A percentile compares a stretch with the other conserved stretches of the same genome.
phyloP scores from a whole-genome alignment of 768 basidiomycete genomes.

The Chalciporus piperatus region DNA sequence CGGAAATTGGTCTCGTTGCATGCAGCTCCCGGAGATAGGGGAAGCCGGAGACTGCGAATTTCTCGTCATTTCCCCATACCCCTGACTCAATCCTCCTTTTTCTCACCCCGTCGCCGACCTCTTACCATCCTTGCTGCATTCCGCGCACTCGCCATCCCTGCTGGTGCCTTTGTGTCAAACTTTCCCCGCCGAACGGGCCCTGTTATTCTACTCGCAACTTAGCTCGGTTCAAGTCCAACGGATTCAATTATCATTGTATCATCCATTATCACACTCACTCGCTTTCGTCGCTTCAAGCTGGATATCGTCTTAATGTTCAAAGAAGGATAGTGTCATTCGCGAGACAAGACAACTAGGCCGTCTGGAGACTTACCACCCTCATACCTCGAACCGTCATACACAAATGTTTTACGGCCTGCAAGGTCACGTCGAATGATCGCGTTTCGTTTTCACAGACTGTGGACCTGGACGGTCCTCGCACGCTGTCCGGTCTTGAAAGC shows the following conservation, averaged over 20 bases:
- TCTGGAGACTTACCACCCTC: neutral
- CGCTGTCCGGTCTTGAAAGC: no score
- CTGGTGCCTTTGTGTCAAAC: constrained; percentile 4
- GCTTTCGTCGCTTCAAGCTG: neutral
- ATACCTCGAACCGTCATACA: neutral
- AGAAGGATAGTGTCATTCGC: neutral
- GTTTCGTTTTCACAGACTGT: neutral
- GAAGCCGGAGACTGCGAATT: constrained; percentile 10
- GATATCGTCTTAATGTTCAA: neutral
- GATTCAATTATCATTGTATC: constrained; percentile 4
- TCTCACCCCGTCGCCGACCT: constrained; percentile 5
- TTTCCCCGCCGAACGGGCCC: neutral
- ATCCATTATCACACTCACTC: constrained; percentile 3
- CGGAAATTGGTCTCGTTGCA: constrained; percentile 2
- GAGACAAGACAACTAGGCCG: neutral
- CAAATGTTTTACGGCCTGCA: neutral
- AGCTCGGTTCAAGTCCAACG: constrained; percentile 1
- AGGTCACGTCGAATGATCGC: neutral
- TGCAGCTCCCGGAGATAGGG: constrained; percentile 13
- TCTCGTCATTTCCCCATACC: constrained; percentile 8
- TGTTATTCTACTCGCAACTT: neutral
- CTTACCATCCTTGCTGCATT: constrained; percentile 5
- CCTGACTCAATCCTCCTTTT: constrained; percentile 13
- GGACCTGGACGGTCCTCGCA: neutral
- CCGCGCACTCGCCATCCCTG: constrained; percentile 4